Evolutionary conservation across 345 rosid species (phyloP).

Genomic region (Populus alba): DNA sequence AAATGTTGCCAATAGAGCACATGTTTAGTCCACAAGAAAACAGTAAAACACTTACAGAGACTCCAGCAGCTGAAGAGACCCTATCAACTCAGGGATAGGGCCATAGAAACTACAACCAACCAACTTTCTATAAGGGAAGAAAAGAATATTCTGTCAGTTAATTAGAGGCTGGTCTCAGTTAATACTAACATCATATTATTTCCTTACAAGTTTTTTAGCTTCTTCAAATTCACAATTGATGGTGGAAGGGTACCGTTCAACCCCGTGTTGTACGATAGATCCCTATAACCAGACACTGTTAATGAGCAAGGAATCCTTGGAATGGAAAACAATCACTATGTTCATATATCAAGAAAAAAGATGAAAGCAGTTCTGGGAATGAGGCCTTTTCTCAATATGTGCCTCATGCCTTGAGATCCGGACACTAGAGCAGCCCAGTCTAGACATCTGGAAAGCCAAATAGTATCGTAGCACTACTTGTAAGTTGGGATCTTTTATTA

Average conservation of each 20-base stretch:
- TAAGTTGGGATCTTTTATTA: background rate
- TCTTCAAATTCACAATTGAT: conserved; percentile 50
- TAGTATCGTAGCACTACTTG: background rate
- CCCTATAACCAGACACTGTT: conserved; percentile 44
- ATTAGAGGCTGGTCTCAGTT: background rate
- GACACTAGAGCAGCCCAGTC: no score
- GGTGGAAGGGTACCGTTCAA: conserved; percentile 65
- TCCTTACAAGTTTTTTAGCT: conserved; percentile 67
- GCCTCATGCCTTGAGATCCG: no score
- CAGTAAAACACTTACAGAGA: no score
- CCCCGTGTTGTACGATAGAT: conserved; percentile 63
- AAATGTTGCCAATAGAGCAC: no score
- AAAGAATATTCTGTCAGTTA: background rate
- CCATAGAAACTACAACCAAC: conserved; percentile 74
- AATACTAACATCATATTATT: background rate
- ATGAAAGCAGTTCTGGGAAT: background rate
- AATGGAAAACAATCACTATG: background rate
- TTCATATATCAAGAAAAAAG: no score
- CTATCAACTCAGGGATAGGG: conserved; percentile 57
- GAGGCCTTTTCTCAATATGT: no score
- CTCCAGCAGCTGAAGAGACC: no score
- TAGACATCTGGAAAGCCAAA: no score
- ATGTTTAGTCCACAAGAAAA: no score
- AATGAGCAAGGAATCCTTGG: conserved; percentile 4
- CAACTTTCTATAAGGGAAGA: conserved; percentile 47